Percentiles rank a stretch among this genome's conserved stretches.
Conservation (phyloP, 2,329 filamentous ascomycete genomes). For the Verticillium zaregamsianum region DNA sequence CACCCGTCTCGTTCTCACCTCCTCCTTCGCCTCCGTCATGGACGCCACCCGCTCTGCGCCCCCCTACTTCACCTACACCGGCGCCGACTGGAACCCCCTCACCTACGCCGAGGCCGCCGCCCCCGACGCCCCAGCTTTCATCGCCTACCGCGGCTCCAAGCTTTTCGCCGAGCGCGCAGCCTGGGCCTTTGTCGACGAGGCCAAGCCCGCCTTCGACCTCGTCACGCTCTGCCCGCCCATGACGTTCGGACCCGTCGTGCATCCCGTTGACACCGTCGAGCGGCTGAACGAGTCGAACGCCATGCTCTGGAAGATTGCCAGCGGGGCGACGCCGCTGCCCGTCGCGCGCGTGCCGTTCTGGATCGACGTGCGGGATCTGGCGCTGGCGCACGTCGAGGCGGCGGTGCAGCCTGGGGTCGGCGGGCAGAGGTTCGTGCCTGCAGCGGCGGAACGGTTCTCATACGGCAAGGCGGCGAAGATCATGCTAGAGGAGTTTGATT, state of each 20-base stretch:
- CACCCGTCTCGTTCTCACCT: slow-evolving; percentile 50
- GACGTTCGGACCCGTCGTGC: slow-evolving; percentile 38
- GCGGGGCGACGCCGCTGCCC: slow-evolving; percentile 29
- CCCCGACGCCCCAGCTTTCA: slow-evolving; percentile 32
- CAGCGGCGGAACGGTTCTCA: slow-evolving; percentile 38
- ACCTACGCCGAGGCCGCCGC: slow-evolving; percentile 44
- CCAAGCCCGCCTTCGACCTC: slow-evolving; percentile 34
- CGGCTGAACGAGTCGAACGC: slow-evolving; percentile 38
- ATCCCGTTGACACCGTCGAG: slow-evolving; percentile 28
- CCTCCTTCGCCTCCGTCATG: slow-evolving; percentile 64
- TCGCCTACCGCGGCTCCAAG: slow-evolving; percentile 29
- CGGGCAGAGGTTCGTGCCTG: slow-evolving; percentile 34
- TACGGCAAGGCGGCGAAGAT: slow-evolving; percentile 40
- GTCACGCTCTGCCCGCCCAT: slow-evolving; percentile 40
- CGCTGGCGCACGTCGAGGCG: slow-evolving; percentile 37
- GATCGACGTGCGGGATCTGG: slow-evolving; percentile 43
- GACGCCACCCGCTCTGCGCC: slow-evolving; percentile 41
- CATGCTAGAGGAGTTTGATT: slow-evolving; percentile 33
- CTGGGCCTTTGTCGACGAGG: slow-evolving; percentile 28
- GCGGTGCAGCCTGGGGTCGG: slow-evolving; percentile 29
- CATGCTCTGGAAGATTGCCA: slow-evolving; percentile 34
- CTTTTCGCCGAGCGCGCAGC: slow-evolving; percentile 29
- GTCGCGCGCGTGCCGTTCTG: slow-evolving; percentile 34
- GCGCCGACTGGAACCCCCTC: slow-evolving; percentile 54
- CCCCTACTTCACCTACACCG: slow-evolving; percentile 48